Conservation (phyloP, 495 filamentous ascomycete genomes). For the Haplographium delicatum region DNA sequence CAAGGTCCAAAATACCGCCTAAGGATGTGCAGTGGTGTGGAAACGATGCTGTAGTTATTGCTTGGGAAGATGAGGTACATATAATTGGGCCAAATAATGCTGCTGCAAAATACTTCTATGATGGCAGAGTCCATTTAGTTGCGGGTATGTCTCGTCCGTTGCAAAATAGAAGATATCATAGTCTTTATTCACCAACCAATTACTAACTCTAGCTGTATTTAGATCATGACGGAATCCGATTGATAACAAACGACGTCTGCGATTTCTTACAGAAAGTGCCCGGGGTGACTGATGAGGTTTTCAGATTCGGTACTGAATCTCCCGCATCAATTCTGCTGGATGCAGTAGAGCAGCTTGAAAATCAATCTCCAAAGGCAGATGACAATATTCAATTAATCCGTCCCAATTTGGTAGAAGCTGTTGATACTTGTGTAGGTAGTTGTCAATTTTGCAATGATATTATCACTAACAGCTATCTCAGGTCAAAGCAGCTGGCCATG, state of each 20-base stretch:
- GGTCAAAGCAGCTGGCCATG: constrained; percentile 81
- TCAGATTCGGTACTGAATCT: constrained; percentile 77
- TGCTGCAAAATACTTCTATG: constrained; percentile 80
- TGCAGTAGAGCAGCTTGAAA: constrained; percentile 85
- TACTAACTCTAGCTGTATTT: constrained; percentile 44
- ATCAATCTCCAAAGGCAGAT: constrained; percentile 92
- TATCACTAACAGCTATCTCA: not conserved
- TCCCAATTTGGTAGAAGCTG: constrained; percentile 78
- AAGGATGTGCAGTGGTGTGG: constrained; percentile 94
- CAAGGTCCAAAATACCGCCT: constrained; percentile 75
- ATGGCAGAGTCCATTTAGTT: constrained; percentile 82
- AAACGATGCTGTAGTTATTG: constrained; percentile 87
- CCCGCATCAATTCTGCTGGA: constrained; percentile 88
- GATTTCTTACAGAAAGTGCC: constrained; percentile 94
- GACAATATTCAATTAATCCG: constrained; percentile 94
- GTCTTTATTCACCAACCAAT: no score
- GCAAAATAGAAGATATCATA: no score
- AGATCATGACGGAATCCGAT: constrained; percentile 83
- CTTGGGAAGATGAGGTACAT: constrained; percentile 98
- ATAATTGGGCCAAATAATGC: constrained; percentile 81
- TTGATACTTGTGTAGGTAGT: constrained; percentile 76
- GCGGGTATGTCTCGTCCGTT: constrained; percentile 50
- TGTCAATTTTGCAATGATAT: not conserved
- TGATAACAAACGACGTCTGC: constrained; percentile 86
- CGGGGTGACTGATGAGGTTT: constrained; percentile 82